A percentile compares a stretch with the other conserved stretches of the same genome.
phyloP scores from a whole-genome alignment of 176 grass and related monocot species.

The Triticum aestivum region IWGSC_CS_RefSeq_v2.1 NC_057797.1:525254098-525254597 shows the following conservation, averaged over 20 bases:
- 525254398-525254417: not conserved
- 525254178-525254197: not conserved
- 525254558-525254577: too few species aligned
- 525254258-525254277: not conserved
- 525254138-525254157: too few species aligned
- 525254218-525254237: not conserved
- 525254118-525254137: too few species aligned
- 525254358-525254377: not conserved
- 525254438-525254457: constrained; percentile 58
- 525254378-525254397: not conserved
- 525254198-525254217: not conserved
- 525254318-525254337: too few species aligned
- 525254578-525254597: not conserved
- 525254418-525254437: constrained; percentile 49
- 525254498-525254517: not conserved
- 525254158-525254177: not conserved
- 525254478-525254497: not conserved
- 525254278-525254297: not conserved
- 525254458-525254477: constrained; percentile 60
- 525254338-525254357: not conserved
- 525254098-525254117: too few species aligned
- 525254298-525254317: not conserved
- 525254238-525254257: not conserved
- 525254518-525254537: not conserved
- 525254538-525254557: not conserved